Percentiles rank a stretch among this genome's conserved stretches.
Conservation (phyloP, 2,329 filamentous ascomycete genomes). For the Chlorencoelia australis region DNA sequence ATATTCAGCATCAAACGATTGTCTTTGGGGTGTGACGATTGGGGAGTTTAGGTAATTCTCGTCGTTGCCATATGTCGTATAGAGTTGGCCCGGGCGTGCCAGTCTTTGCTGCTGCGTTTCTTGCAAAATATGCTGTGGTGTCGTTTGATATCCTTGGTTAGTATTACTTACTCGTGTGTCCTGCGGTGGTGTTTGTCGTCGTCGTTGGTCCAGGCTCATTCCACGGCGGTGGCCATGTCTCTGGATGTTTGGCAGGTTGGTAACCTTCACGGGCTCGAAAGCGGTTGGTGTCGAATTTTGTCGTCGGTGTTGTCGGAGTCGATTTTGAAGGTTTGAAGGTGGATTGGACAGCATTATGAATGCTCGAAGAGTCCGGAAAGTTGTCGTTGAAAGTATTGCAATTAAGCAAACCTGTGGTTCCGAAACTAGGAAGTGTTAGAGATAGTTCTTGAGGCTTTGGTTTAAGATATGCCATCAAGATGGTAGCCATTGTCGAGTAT, state of each 20-base stretch:
- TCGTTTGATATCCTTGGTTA: conserved; percentile 44
- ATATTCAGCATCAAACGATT: conserved; percentile 41
- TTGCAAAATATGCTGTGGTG: conserved; percentile 71
- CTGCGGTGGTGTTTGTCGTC: conserved; percentile 40
- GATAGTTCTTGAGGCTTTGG: too few relatives aligned
- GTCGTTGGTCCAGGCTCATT: conserved; percentile 70
- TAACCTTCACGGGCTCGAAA: conserved; percentile 66
- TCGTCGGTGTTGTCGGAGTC: conserved; percentile 69
- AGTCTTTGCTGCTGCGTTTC: conserved; percentile 83
- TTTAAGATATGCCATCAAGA: too few relatives aligned
- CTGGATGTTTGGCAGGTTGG: conserved; percentile 49
- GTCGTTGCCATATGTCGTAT: conserved; percentile 27
- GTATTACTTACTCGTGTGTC: conserved; percentile 39
- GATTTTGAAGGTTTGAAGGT: conserved; percentile 61
- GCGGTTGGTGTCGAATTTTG: conserved; percentile 77
- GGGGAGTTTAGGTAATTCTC: conserved; percentile 50
- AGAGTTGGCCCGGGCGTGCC: conserved; percentile 59
- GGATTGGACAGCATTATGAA: conserved; percentile 73
- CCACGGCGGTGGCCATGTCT: conserved; percentile 63
- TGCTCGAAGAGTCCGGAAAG: conserved; percentile 59
- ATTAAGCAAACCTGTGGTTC: conserved; percentile 39
- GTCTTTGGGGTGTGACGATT: conserved; percentile 42
- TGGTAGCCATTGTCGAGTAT: too few relatives aligned
- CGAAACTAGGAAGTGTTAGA: conserved; percentile 33
- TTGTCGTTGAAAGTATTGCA: conserved; percentile 39